Conservation (phyloP, 1,284 basidiomycete genomes). For the Leucoagaricus sp. region DNA sequence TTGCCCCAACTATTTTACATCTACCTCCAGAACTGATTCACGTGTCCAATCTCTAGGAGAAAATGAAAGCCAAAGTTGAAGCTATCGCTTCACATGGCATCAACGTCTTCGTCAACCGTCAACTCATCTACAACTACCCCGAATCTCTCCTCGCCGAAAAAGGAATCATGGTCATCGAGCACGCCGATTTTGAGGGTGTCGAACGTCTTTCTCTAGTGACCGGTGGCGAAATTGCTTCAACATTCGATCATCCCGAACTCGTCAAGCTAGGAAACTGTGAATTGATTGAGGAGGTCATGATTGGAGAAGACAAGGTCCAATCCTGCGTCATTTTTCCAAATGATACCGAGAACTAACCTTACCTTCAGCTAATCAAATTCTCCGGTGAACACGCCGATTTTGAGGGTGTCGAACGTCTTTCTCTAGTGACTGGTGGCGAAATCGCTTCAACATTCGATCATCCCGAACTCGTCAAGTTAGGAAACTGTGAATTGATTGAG, state of each 20-base stretch:
- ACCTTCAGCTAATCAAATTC: too few relatives aligned
- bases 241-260: slow-evolving; percentile 92
- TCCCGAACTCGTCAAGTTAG: slow-evolving; percentile 93
- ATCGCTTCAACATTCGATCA: slow-evolving; percentile 96
- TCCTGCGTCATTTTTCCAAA: neutral
- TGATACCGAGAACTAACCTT: too few relatives aligned
- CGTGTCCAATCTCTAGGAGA: slow-evolving; percentile 97
- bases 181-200: slow-evolving; percentile 99
- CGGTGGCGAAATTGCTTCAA: slow-evolving; percentile 96
- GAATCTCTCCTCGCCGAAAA: slow-evolving; percentile 92
- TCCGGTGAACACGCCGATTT: slow-evolving; percentile 99
- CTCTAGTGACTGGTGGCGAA: slow-evolving; percentile 97
- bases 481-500: slow-evolving; percentile 93
- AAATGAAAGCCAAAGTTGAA: slow-evolving; percentile 99
- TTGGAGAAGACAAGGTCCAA: slow-evolving; percentile 94
- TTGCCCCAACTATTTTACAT: slow-evolving; percentile 97
- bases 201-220: slow-evolving; percentile 96
- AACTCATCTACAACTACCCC: slow-evolving; percentile 99
- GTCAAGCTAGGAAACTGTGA: slow-evolving; percentile 96
- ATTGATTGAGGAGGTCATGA: slow-evolving; percentile 98
- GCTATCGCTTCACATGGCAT: slow-evolving; percentile 95
- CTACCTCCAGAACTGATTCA: slow-evolving; percentile 98
- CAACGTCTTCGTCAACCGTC: slow-evolving; percentile 98
- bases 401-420: slow-evolving; percentile 96
- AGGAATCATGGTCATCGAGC: slow-evolving; percentile 96